Percentiles rank a stretch among this genome's conserved stretches.
Evolutionary conservation across 768 basidiomycete species (phyloP).

Genomic region (Leccinum obscurum): DNA sequence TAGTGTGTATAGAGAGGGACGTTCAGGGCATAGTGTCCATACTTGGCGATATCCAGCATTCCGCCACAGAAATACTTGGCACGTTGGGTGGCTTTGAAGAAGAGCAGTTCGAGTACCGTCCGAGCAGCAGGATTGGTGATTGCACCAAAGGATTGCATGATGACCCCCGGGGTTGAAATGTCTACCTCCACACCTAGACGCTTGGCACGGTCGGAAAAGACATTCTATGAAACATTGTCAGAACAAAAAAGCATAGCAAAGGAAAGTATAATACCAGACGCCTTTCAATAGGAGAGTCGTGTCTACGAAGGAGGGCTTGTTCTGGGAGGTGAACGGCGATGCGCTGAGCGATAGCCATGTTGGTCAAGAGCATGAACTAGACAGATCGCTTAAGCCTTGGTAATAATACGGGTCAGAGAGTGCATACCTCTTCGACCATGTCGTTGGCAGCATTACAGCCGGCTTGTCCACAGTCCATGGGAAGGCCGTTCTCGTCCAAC

Average conservation of each 20-base stretch:
- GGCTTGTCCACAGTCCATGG: slow-evolving; percentile 73
- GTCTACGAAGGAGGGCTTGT: slow-evolving; percentile 93
- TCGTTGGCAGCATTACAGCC: slow-evolving; percentile 70
- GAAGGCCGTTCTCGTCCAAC: slow-evolving; percentile 77
- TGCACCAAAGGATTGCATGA: slow-evolving; percentile 83
- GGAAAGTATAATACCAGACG: slow-evolving; percentile 56
- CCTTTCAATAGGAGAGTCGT: slow-evolving; percentile 90
- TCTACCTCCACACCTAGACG: slow-evolving; percentile 86
- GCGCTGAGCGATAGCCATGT: slow-evolving; percentile 87
- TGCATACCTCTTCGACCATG: slow-evolving; percentile 83
- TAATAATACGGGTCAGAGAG: slow-evolving; percentile 2
- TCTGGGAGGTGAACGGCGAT: slow-evolving; percentile 94
- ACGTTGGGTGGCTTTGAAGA: slow-evolving; percentile 88
- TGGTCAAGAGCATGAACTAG: slow-evolving; percentile 90
- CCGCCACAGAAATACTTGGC: slow-evolving; percentile 99
- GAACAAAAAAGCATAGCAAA: not conserved
- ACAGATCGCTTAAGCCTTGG: slow-evolving; percentile 6
- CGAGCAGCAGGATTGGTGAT: slow-evolving; percentile 74
- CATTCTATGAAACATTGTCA: slow-evolving; percentile 48
- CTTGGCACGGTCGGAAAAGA: slow-evolving; percentile 77
- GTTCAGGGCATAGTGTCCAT: slow-evolving; percentile 89
- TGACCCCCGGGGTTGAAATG: slow-evolving; percentile 68
- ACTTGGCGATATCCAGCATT: slow-evolving; percentile 99
- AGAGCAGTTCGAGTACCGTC: slow-evolving; percentile 77
- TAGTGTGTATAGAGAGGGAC: slow-evolving; percentile 92